Evolutionary conservation across 2,329 filamentous ascomycete genomes (phyloP).

Genomic region (Colletotrichum plurivorum): DNA sequence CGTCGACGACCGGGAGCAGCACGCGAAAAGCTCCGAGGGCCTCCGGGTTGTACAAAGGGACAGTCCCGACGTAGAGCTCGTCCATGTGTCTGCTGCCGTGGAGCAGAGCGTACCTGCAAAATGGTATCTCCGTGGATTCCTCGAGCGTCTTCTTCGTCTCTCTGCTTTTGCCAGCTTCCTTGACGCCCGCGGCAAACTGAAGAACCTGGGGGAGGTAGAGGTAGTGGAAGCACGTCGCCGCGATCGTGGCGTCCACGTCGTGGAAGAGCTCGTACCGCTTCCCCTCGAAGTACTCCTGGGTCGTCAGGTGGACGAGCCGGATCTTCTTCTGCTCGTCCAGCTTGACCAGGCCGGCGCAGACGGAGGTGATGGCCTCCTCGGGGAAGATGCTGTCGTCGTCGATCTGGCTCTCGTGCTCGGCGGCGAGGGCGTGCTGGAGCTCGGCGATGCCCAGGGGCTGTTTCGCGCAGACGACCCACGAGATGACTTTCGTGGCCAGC

Average conservation of each 20-base stretch:
- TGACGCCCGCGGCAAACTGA: neutral
- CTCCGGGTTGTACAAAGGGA: too few species aligned
- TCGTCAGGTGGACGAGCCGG: constrained; percentile 57
- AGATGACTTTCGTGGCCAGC: constrained; percentile 46
- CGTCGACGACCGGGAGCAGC: too few species aligned
- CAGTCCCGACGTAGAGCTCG: too few species aligned
- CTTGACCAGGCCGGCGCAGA: constrained; percentile 54
- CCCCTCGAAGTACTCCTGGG: constrained; percentile 55
- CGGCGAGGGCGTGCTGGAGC: constrained; percentile 55
- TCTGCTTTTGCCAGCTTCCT: too few species aligned
- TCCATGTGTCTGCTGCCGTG: too few species aligned
- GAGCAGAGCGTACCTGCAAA: too few species aligned
- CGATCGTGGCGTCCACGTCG: neutral
- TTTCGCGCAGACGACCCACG: constrained; percentile 52
- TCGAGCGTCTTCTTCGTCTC: too few species aligned
- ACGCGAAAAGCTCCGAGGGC: too few species aligned
- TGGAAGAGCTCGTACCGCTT: constrained; percentile 27
- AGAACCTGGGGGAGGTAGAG: constrained; percentile 42
- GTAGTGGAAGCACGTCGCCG: constrained; percentile 45
- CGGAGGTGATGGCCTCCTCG: constrained; percentile 47
- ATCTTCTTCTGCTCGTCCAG: constrained; percentile 51
- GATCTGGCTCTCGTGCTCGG: constrained; percentile 46
- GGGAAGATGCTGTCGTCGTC: constrained; percentile 48
- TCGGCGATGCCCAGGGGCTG: constrained; percentile 48
- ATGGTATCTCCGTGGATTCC: too few species aligned